Evolutionary conservation across 2,329 filamentous ascomycete genomes (phyloP), one percentile per base, ranked within the genome.

Genomic region (Sodiomyces alkalinus): DNA sequence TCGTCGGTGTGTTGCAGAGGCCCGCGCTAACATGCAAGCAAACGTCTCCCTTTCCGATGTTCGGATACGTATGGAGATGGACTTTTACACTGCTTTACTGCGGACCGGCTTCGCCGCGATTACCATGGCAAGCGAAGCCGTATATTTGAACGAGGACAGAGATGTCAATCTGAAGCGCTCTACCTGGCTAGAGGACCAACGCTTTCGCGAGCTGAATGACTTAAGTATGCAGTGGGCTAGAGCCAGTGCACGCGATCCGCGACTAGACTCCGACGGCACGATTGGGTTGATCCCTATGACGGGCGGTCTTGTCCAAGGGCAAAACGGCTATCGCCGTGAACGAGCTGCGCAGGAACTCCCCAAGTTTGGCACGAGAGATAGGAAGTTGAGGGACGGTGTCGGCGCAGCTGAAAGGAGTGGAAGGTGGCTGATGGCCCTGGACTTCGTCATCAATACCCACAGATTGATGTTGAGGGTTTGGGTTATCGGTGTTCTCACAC

Each of bases 161-260:
- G 66, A 66, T 2, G 73, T 96, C 28, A 75, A 71, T 35, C 60
- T 92, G 3, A 74, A 74, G 38, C 61, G 67, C 19, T 75, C 75
- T 53, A 94, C 90, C 0, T 98, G 90, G 87, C 59, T 96, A 3
- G 90, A 98, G 46, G 80, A 87, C 41, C 80, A 92, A 39, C 69
- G 86, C 5, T 62, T 87, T 7, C 66, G 74, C 24, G 83, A 96
- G 44, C 61, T 92, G 3, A 74, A 90, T 39, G 56, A 64, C 33
- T 39, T 70, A 20, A 58, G 61, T 20, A 60, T 59, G 42, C 61
- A 67, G 27, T 64, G 60, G 52, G 48, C 64, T 5, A 58, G 55
- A 5, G 52, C 60, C 11, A 59, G 58, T 14, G 41, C 60, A 3
- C 51, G 58, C 2, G 59, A 58, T 10, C 57, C 62, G 3, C 56